Conservation (phyloP, 1,139 yeast species). For the Debaryomyces sp. region DNA sequence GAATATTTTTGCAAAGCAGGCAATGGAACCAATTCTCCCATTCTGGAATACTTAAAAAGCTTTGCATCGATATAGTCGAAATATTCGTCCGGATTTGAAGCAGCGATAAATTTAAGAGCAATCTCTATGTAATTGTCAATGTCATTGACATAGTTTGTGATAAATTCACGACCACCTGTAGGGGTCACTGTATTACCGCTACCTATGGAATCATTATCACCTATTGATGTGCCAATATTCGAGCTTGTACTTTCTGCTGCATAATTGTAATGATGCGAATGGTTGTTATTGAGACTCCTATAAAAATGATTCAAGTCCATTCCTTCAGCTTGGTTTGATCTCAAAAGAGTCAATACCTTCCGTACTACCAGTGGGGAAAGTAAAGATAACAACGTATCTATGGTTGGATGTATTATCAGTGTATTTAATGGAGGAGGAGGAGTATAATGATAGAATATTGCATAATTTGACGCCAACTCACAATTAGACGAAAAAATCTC, state of each 20-base stretch:
- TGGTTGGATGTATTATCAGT: slow-evolving; percentile 15
- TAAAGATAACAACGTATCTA: slow-evolving; percentile 24
- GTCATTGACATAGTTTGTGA: slow-evolving; percentile 19
- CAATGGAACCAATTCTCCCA: slow-evolving; percentile 45
- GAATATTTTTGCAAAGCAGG: slow-evolving; percentile 43
- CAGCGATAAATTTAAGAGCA: slow-evolving; percentile 52
- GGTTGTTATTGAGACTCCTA: slow-evolving; percentile 2
- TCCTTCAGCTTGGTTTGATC: slow-evolving; percentile 8
- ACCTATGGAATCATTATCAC: not conserved
- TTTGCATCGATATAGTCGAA: slow-evolving; percentile 40
- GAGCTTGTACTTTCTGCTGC: not conserved
- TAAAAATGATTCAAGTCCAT: slow-evolving; percentile 4
- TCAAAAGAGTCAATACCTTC: slow-evolving; percentile 22
- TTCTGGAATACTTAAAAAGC: slow-evolving; percentile 35
- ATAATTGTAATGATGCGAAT: slow-evolving; percentile 7
- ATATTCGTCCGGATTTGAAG: slow-evolving; percentile 57
- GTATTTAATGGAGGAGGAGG: slow-evolving; percentile 23
- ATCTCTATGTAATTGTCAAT: slow-evolving; percentile 51
- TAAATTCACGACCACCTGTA: slow-evolving; percentile 1
- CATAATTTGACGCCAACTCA: slow-evolving; percentile 17
- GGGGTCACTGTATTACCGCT: not conserved
- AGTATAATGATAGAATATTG: slow-evolving; percentile 26
- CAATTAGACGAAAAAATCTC: slow-evolving; percentile 10
- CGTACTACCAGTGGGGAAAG: slow-evolving; percentile 26
- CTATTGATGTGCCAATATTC: not conserved